Evolutionary conservation across 164 flowering plant species (phyloP).

Genomic region (Macadamia integrifolia): DNA sequence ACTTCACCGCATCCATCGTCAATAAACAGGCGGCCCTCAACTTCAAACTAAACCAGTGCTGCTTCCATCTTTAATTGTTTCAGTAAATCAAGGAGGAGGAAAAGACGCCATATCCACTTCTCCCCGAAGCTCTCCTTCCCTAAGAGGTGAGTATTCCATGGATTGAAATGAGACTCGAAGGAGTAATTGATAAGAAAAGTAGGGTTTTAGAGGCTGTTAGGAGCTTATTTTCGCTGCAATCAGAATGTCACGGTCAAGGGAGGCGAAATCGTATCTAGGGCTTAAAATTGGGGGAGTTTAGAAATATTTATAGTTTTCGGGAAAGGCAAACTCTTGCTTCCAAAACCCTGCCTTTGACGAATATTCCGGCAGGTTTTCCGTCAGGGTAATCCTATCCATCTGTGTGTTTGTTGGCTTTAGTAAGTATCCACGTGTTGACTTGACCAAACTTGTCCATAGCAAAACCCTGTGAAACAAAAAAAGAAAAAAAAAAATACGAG

Average conservation of each 20-base stretch:
- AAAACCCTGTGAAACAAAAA: too few relatives aligned
- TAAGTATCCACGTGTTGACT: neutral
- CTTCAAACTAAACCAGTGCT: neutral
- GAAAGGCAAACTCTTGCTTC: slow-evolving; percentile 6
- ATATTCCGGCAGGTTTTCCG: slow-evolving; percentile 7
- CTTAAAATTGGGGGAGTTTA: neutral
- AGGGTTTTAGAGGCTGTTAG: neutral
- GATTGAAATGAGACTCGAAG: neutral
- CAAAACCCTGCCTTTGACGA: slow-evolving; percentile 4
- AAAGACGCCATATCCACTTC: neutral
- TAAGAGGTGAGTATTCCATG: too few relatives aligned
- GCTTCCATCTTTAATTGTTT: neutral
- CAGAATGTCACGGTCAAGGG: neutral
- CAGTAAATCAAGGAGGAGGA: neutral
- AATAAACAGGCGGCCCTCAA: neutral
- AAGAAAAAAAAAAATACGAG: too few relatives aligned
- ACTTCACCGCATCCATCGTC: slow-evolving; percentile 17
- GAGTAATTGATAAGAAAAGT: neutral
- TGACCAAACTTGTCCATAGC: too few relatives aligned
- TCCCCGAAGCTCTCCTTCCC: too few relatives aligned
- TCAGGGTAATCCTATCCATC: slow-evolving; percentile 1
- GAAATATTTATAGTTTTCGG: slow-evolving; percentile 22
- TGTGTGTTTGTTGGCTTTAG: too few relatives aligned
- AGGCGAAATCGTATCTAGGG: slow-evolving; percentile 8
- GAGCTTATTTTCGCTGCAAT: neutral